Conservation (phyloP, 148 eudicot species). For the Dianthus caryophyllus region DNA sequence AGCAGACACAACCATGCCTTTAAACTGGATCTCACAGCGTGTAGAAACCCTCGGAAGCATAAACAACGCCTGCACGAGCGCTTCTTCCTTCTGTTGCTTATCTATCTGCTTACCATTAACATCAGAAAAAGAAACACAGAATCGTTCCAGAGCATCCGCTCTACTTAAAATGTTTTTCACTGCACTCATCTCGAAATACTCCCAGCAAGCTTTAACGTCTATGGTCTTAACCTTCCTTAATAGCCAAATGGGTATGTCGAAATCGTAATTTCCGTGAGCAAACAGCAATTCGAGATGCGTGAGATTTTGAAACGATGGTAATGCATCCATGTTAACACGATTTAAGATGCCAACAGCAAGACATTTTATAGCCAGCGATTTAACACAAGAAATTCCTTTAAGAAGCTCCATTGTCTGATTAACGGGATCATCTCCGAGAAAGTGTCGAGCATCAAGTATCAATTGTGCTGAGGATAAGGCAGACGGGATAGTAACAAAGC, state of each 20-base stretch:
- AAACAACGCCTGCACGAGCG: not conserved
- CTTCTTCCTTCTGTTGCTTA: not conserved
- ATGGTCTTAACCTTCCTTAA: not conserved
- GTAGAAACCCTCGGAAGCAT: not conserved
- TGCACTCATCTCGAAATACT: not conserved
- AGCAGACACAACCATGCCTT: not conserved
- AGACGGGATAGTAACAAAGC: not conserved
- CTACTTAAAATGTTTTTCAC: not conserved
- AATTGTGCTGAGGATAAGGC: not conserved
- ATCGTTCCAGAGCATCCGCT: constrained; percentile 1
- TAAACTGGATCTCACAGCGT: constrained; percentile 7
- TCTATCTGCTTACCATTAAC: not conserved
- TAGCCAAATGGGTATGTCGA: not conserved
- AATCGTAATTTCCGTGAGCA: not conserved
- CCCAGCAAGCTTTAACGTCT: no score
- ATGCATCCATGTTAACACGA: not conserved
- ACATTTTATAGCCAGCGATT: not conserved
- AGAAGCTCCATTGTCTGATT: not conserved
- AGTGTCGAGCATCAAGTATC: no score
- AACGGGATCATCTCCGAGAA: not conserved
- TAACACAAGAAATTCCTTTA: not conserved
- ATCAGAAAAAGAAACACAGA: not conserved
- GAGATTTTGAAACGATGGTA: not conserved
- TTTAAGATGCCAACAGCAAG: not conserved
- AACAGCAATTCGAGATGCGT: not conserved